Evolutionary conservation across 1,139 yeast species (phyloP), one percentile per base, ranked within the genome.

Genomic region (Spathaspora sp.): DNA sequence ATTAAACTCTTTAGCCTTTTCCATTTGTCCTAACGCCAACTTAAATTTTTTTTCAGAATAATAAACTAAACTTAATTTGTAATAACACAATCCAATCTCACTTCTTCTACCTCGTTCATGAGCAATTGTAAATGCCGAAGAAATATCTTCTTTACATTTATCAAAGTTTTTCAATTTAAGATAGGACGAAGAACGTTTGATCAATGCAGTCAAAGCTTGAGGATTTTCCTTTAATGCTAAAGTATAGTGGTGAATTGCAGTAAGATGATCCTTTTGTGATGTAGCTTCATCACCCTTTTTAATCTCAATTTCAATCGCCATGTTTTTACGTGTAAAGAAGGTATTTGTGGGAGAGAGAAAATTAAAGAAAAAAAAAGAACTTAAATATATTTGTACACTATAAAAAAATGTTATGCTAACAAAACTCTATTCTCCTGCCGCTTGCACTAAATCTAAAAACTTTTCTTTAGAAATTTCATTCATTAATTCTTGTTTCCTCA

Each of bases 391-490:
- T 17, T 27, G 20, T 33, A 23, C 10, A 20, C 17, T 31, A 10
- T 40, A 29, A n/a, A n/a, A n/a, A n/a, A 9, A 41, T 42, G 25
- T 43, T 43, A 37, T 37, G 39, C 39, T 31, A 31, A 5, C 4
- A 16, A 7, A 27, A 31, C 36, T 31, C 15, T 31, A 33, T 11
- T 41, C 43, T 9, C 86, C 95, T 9, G 96, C 95, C 42, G 90
- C 85, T 63, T 89, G 87, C 38, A 91, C 95, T 64, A 90, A 74
- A 66, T 89, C 97, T 64, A 91, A 77, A 59, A 91, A 91, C 64
- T 83, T 87, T 60, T 90, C 97, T 67, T 90, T 91, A 9, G 96
- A 86, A 51, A 91, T 78, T 58, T 90, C 97, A 43, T 81, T 82
- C 61, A 86, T 81, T 50, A 83, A 68, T 53, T 86, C 84, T 56